Percentiles rank a stretch among this genome's conserved stretches.
phyloP scores from a whole-genome alignment of 768 basidiomycete genomes.

The Tricholoma furcatifolium region DNA sequence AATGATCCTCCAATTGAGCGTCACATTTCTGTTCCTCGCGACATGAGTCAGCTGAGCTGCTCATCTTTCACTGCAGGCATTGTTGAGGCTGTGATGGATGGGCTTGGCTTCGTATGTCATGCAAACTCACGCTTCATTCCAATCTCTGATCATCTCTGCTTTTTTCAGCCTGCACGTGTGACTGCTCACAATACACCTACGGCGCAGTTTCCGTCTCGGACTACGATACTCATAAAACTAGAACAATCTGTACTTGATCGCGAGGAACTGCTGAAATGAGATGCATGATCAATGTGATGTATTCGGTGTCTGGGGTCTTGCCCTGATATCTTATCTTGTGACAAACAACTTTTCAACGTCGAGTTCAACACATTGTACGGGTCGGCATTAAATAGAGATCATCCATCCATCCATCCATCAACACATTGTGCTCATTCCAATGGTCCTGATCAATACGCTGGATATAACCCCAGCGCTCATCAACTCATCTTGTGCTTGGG shows the following conservation, averaged over 20 bases:
- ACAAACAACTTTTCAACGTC: neutral
- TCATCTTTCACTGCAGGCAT: constrained; percentile 98
- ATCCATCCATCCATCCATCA: neutral
- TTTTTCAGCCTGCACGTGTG: constrained; percentile 80
- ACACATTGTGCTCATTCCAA: constrained; percentile 21
- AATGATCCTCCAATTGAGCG: constrained; percentile 93
- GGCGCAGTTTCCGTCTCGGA: constrained; percentile 75
- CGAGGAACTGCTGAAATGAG: constrained; percentile 78
- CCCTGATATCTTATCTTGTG: constrained; percentile 15
- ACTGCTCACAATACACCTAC: constrained; percentile 94
- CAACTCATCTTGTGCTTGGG: constrained; percentile 83
- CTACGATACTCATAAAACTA: constrained; percentile 96
- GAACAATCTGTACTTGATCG: constrained; percentile 91
- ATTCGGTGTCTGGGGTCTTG: constrained; percentile 19
- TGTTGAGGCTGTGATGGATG: constrained; percentile 95
- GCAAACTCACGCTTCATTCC: neutral
- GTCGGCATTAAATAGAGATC: too few relatives aligned
- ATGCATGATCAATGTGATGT: neutral
- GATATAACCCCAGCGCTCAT: constrained; percentile 62
- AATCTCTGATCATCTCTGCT: constrained; percentile 8
- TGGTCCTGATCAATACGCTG: constrained; percentile 61
- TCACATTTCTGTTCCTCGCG: constrained; percentile 89
- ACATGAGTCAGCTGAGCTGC: constrained; percentile 91
- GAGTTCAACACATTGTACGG: neutral
- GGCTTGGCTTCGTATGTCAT: constrained; percentile 84